Percentiles rank a stretch among this genome's conserved stretches.
Conservation (phyloP, 1,284 basidiomycete species). For the Ganoderma multipileum region DNA sequence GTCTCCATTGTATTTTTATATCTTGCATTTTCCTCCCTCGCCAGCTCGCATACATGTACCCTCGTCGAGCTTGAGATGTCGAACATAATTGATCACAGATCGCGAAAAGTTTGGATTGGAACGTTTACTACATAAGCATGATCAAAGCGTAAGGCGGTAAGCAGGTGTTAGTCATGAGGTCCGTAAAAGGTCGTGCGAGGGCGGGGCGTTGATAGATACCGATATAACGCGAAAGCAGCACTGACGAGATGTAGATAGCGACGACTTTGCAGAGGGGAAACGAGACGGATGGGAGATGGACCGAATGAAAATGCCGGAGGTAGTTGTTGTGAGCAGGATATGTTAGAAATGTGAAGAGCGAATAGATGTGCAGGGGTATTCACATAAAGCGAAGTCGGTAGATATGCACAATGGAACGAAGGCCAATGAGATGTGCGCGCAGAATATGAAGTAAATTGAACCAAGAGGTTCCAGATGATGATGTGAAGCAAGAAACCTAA, state of each 20-base stretch:
- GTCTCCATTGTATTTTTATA: constrained; percentile 26
- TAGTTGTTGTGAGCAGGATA: constrained; percentile 5
- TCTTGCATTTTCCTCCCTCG: constrained; percentile 17
- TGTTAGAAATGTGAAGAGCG: constrained; percentile 5
- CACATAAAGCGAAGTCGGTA: constrained; percentile 17
- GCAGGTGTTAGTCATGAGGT: constrained; percentile 27
- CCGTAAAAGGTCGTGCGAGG: constrained; percentile 31
- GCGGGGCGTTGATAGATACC: constrained; percentile 34
- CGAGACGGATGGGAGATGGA: not conserved
- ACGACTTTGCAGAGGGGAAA: constrained; percentile 21
- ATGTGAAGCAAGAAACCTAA: constrained; percentile 1
- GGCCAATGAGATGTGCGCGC: constrained; percentile 5
- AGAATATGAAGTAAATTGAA: not conserved
- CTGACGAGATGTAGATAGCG: constrained; percentile 34
- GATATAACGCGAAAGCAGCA: constrained; percentile 34
- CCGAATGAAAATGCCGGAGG: not conserved
- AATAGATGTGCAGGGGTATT: constrained; percentile 13
- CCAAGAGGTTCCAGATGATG: constrained; percentile 7
- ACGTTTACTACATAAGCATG: constrained; percentile 32
- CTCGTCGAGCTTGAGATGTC: constrained; percentile 3
- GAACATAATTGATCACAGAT: constrained; percentile 25
- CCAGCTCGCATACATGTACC: constrained; percentile 14
- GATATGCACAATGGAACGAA: constrained; percentile 21
- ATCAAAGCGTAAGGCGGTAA: constrained; percentile 30
- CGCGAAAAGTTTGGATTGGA: constrained; percentile 25